Conservation (phyloP, 2,329 filamentous ascomycete genomes). For the Cyphellophora attinorum region DNA sequence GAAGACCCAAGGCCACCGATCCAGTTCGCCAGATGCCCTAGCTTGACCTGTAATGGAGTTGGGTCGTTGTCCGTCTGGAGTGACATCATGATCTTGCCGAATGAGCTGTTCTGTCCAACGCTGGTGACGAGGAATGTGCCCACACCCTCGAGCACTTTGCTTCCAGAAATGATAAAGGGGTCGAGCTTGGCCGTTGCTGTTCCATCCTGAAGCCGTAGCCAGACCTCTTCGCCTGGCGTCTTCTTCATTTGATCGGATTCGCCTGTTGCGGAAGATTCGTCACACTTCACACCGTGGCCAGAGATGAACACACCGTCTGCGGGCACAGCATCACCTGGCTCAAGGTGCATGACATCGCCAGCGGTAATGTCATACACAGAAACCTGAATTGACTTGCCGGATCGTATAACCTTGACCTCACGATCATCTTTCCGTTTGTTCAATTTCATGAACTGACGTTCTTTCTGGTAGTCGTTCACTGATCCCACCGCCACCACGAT, state of each 20-base stretch:
- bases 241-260: conserved; percentile 67
- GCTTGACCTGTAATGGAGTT: conserved; percentile 66
- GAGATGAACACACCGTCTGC: conserved; percentile 62
- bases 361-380: conserved; percentile 59
- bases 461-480: conserved; percentile 59
- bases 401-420: conserved; percentile 57
- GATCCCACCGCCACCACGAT: conserved; percentile 56
- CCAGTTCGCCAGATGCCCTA: conserved; percentile 65
- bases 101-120: conserved; percentile 63
- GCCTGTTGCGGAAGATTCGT: conserved; percentile 64
- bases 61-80: conserved; percentile 65
- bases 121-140: conserved; percentile 66
- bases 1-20: conserved; percentile 69
- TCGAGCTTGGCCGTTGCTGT: conserved; percentile 48
- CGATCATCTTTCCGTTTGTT: conserved; percentile 54
- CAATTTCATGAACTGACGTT: conserved; percentile 54
- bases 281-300: conserved; percentile 58
- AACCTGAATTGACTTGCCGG: conserved; percentile 54
- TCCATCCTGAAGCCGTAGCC: conserved; percentile 44
- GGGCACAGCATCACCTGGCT: conserved; percentile 60
- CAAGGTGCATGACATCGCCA: conserved; percentile 60
- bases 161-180: conserved; percentile 70
- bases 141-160: conserved; percentile 66
- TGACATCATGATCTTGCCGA: conserved; percentile 66
- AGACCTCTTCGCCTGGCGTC: conserved; percentile 49